phyloP scores from a whole-genome alignment of 2,329 filamentous ascomycete genomes.

The Phialophora tarda region DNA sequence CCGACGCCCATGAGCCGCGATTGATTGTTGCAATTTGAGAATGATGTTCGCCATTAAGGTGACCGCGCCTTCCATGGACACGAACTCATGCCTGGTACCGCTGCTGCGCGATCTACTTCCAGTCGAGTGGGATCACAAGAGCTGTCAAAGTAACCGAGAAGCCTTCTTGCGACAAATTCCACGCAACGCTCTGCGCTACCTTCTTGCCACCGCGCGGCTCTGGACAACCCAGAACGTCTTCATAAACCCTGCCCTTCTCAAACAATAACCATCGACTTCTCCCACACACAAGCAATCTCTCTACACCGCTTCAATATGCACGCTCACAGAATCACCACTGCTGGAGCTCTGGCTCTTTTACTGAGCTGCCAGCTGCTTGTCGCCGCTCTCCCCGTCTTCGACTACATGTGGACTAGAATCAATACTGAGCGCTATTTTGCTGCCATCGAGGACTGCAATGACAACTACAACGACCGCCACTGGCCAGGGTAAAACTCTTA shows the following conservation, averaged over 20 bases:
- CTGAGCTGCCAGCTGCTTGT: constrained; percentile 18
- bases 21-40: background rate
- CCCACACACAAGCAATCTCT: background rate
- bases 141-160: constrained; percentile 15
- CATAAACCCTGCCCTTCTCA: background rate
- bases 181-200: constrained; percentile 23
- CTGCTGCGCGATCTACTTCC: constrained; percentile 2
- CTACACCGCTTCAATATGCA: constrained; percentile 9
- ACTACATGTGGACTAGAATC: constrained; percentile 23
- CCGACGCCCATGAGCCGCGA: no score
- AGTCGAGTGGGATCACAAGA: constrained; percentile 22
- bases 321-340: constrained; percentile 3
- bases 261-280: background rate
- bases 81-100: background rate
- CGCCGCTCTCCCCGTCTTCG: constrained; percentile 24
- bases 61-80: background rate
- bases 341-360: constrained; percentile 12
- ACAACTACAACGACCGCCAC: constrained; percentile 8
- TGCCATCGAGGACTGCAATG: constrained; percentile 1
- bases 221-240: background rate
- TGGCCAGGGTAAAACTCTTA: constrained; percentile 15
- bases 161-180: background rate
- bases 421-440: constrained; percentile 10
- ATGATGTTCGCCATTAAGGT: background rate
- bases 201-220: constrained; percentile 13